These are phyloP conservation scores for Barbarea vulgaris DNA, from an alignment of 345 rosid genomes.

Conservation along the genomic window DNA sequence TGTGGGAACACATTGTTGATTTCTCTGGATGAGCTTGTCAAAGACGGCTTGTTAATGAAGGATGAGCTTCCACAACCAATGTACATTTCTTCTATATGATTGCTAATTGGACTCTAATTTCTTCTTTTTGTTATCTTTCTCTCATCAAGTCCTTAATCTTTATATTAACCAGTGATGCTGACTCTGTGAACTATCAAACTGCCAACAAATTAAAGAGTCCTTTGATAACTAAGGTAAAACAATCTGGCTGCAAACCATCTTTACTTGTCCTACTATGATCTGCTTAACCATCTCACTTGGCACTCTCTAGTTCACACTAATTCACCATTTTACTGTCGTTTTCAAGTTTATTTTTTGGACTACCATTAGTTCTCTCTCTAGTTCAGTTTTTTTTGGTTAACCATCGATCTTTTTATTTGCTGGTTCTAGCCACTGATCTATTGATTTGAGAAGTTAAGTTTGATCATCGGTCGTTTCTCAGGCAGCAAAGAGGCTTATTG, in stretches of 20 bases:
- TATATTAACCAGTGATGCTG: conserved; percentile 52
- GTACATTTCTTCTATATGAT: conserved; percentile 43
- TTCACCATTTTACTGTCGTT: not conserved
- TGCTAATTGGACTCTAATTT: not conserved
- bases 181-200: conserved; percentile 59
- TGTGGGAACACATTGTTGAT: conserved; percentile 91
- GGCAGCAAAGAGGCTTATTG: conserved; percentile 92
- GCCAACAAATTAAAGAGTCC: conserved; percentile 70
- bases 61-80: conserved; percentile 79
- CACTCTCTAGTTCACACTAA: not conserved
- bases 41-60: conserved; percentile 67
- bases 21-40: conserved; percentile 89
- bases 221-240: conserved; percentile 70
- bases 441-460: not conserved
- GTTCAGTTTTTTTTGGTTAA: not conserved
- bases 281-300: not conserved
- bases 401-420: not conserved
- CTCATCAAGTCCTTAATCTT: conserved; percentile 8
- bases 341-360: not conserved
- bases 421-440: not conserved
- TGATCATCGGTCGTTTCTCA: conserved; percentile 33
- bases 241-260: not conserved
- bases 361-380: not conserved
- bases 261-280: not conserved
- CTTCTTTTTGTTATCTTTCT: not conserved